Percentiles rank a stretch among this genome's conserved stretches.
Conservation (phyloP, 1,284 basidiomycete species). For the Lentinus polychrous region DNA sequence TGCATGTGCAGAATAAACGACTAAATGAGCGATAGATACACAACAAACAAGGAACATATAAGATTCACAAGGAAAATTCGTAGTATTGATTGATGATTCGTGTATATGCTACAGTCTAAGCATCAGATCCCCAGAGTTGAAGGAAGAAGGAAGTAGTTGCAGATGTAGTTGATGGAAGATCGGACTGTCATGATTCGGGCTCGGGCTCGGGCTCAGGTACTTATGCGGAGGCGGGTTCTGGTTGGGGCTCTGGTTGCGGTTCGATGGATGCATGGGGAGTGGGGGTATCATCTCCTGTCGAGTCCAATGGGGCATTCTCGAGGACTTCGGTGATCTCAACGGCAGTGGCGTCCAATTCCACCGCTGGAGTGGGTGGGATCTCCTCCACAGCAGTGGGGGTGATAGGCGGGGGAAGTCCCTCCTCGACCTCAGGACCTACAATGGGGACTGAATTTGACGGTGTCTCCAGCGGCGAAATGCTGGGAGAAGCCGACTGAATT, state of each 20-base stretch:
- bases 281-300: neutral
- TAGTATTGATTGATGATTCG: no score
- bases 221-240: neutral
- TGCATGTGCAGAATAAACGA: neutral
- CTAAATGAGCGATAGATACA: constrained; percentile 3
- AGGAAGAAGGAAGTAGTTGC: neutral
- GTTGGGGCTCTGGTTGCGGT: neutral
- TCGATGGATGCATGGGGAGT: neutral
- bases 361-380: neutral
- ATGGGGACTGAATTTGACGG: constrained; percentile 12
- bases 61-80: no score
- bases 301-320: neutral
- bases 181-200: neutral
- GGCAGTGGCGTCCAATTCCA: no score
- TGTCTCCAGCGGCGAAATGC: constrained; percentile 25
- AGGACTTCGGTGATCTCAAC: no score
- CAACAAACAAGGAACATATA: neutral
- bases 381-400: neutral
- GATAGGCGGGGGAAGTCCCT: neutral
- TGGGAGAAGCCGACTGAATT: constrained; percentile 31
- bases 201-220: neutral
- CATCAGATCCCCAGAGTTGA: neutral
- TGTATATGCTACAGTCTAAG: constrained; percentile 2
- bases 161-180: neutral
- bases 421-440: neutral